These are phyloP conservation scores for Talaromyces verruculosus DNA, from an alignment of 2,329 filamentous ascomycete species.

Conservation along the genomic window DNA sequence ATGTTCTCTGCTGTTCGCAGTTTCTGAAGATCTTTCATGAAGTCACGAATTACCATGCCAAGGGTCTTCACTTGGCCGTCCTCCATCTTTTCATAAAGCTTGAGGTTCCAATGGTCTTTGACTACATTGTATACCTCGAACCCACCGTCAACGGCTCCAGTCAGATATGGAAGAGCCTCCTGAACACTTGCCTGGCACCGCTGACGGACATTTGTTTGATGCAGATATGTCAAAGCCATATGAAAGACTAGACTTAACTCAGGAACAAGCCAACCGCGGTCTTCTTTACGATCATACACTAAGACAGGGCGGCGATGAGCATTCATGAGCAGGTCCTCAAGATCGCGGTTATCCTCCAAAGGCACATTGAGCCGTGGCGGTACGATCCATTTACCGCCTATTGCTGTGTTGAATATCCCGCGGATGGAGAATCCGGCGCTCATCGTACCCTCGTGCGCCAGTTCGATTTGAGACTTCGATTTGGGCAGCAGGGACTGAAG, in stretches of 20 bases:
- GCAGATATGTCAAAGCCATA: neutral
- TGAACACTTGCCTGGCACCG: neutral
- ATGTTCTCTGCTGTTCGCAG: neutral
- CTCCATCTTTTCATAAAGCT: neutral
- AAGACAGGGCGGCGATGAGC: neutral
- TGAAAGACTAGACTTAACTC: neutral
- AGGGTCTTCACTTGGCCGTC: neutral
- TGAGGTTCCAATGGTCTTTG: neutral
- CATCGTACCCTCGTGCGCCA: neutral
- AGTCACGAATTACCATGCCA: neutral
- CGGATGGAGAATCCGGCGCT: neutral
- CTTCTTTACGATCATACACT: neutral
- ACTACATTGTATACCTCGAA: neutral
- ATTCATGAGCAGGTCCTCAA: neutral
- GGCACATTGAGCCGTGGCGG: neutral
- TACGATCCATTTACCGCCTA: neutral
- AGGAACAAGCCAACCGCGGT: conserved; percentile 4
- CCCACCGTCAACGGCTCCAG: neutral
- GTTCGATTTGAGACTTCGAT: neutral
- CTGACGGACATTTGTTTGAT: neutral
- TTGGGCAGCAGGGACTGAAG: neutral
- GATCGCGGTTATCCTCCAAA: neutral
- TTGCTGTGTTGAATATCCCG: neutral
- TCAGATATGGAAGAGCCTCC: neutral
- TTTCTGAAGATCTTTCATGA: neutral